These are phyloP conservation scores for Phlegmacium glaucopus DNA, from an alignment of 768 basidiomycete genomes.

Conservation along the genomic window DNA sequence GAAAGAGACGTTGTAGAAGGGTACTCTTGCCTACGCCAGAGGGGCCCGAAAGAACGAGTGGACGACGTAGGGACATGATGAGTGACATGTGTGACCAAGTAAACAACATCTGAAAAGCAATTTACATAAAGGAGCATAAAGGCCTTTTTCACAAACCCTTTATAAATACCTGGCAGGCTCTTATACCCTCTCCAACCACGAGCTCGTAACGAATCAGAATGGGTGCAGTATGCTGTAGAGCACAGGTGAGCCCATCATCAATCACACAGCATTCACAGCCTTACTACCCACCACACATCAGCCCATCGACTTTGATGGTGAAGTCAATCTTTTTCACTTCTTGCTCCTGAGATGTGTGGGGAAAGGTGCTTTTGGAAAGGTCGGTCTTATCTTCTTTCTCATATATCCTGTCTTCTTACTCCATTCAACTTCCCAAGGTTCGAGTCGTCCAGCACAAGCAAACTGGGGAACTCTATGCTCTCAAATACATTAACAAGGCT, in stretches of 20 bases:
- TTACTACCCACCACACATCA: slow-evolving; percentile 25
- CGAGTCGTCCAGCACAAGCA: slow-evolving; percentile 99
- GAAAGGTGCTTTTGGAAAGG: slow-evolving; percentile 99
- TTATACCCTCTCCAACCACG: slow-evolving; percentile 15
- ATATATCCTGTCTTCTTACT: slow-evolving; percentile 9
- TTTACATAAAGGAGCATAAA: too few species aligned
- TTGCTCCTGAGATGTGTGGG: slow-evolving; percentile 93
- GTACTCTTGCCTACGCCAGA: slow-evolving; percentile 96
- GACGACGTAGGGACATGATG: slow-evolving; percentile 52
- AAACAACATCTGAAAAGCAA: too few species aligned
- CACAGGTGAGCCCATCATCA: slow-evolving; percentile 48
- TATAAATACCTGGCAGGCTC: background rate
- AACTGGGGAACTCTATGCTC: slow-evolving; percentile 92
- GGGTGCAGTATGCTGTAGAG: slow-evolving; percentile 86
- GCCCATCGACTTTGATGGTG: slow-evolving; percentile 95
- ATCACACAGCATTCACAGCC: background rate
- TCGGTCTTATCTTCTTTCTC: slow-evolving; percentile 30
- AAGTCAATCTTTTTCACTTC: slow-evolving; percentile 97
- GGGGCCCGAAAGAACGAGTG: slow-evolving; percentile 86
- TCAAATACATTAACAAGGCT: slow-evolving; percentile 99
- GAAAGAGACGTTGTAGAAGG: slow-evolving; percentile 76
- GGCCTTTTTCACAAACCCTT: too few species aligned
- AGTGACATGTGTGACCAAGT: slow-evolving; percentile 3
- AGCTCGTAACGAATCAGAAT: slow-evolving; percentile 40
- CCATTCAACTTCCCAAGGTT: slow-evolving; percentile 54